These are phyloP conservation scores for Podaxis sp. DNA, from an alignment of 768 basidiomycete species.

Conservation along the genomic window DNA sequence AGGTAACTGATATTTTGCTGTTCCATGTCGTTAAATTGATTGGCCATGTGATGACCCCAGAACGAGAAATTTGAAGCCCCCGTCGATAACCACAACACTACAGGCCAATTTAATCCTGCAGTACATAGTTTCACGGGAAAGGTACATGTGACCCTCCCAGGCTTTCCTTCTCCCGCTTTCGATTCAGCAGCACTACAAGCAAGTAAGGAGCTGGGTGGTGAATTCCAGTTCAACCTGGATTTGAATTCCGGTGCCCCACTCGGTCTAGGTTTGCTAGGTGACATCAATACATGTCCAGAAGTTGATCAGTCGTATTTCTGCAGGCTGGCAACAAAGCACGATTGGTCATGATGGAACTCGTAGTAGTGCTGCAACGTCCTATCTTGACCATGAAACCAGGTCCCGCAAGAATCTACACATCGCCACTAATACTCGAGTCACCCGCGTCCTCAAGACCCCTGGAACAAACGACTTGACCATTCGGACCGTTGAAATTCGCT, in stretches of 20 bases:
- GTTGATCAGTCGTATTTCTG: not conserved
- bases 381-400: conserved; percentile 19
- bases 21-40: conserved; percentile 10
- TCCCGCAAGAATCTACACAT: conserved; percentile 25
- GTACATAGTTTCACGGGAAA: conserved; percentile 17
- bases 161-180: conserved; percentile 8
- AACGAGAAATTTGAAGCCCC: conserved; percentile 16
- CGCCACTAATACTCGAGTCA: conserved; percentile 24
- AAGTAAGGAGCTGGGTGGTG: conserved; percentile 8
- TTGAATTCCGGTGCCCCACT: conserved; percentile 13
- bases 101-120: conserved; percentile 17
- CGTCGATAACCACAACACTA: conserved; percentile 15
- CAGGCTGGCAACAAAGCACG: conserved; percentile 21
- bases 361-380: conserved; percentile 22
- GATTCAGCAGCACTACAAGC: conserved; percentile 19
- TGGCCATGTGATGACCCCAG: not conserved
- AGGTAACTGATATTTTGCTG: conserved; percentile 12
- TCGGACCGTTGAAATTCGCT: conserved; percentile 11
- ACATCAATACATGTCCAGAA: not conserved
- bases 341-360: conserved; percentile 18
- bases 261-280: conserved; percentile 3
- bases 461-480: not conserved
- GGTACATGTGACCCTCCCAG: conserved; percentile 14
- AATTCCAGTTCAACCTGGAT: conserved; percentile 12
- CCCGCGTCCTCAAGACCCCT: conserved; percentile 11